Evolutionary conservation across 2,329 filamentous ascomycete species (phyloP).

Genomic region (Curvularia sp.): DNA sequence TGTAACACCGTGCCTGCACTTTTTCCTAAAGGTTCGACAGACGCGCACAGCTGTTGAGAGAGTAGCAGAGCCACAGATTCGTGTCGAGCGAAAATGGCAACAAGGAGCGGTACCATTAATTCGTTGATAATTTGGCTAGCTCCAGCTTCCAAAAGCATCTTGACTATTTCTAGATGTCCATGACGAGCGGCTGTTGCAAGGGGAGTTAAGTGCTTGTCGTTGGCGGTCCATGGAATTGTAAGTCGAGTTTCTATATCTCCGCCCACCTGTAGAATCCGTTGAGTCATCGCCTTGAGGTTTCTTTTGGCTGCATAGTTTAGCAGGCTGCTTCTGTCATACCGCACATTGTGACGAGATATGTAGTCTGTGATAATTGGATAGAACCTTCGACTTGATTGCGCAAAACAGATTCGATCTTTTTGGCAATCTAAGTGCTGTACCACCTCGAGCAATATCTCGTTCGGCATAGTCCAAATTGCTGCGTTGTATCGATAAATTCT

Average conservation of each 20-base stretch:
- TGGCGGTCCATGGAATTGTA: conserved; percentile 4
- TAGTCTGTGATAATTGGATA: conserved; percentile 20
- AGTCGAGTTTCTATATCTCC: conserved; percentile 18
- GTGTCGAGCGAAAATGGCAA: conserved; percentile 16
- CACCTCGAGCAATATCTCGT: conserved; percentile 19
- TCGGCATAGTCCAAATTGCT: conserved; percentile 4
- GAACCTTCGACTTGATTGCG: conserved; percentile 16
- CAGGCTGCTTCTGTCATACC: conserved; percentile 13
- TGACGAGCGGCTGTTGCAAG: conserved; percentile 18
- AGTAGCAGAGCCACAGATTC: conserved; percentile 22
- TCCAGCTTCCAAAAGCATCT: conserved; percentile 18
- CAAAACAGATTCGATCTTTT: conserved; percentile 17
- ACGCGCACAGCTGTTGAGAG: conserved; percentile 15
- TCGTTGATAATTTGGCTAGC: conserved; percentile 19
- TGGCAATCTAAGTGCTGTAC: conserved; percentile 14
- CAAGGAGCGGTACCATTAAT: conserved; percentile 10
- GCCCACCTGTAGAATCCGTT: conserved; percentile 16
- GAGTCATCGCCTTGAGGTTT: conserved; percentile 20
- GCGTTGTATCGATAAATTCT: conserved; percentile 1
- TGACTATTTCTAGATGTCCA: conserved; percentile 19
- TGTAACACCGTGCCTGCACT: conserved; percentile 16
- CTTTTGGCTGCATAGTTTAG: conserved; percentile 20
- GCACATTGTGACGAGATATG: conserved; percentile 20
- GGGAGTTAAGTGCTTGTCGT: conserved; percentile 15
- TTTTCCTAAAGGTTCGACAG: conserved; percentile 1